Percentiles rank a stretch among this genome's conserved stretches.
Conservation (phyloP, 352 stramenopile species). For the Phytophthora palmivora region DNA sequence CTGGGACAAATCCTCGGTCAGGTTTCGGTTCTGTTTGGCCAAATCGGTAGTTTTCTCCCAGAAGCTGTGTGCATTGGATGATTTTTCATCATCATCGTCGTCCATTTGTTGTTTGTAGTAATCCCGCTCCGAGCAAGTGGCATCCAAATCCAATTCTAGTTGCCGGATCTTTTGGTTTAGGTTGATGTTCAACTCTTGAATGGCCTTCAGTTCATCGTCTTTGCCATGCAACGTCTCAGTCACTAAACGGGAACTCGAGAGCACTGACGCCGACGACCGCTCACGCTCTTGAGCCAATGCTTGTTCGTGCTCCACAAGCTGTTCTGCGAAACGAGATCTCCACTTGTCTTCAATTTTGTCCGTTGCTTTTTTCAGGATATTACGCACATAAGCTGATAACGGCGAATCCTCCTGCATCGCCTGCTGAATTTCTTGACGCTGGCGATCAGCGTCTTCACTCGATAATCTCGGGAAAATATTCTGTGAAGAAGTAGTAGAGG, state of each 20-base stretch:
- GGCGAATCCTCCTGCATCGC: constrained; percentile 69
- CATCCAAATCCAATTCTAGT: constrained; percentile 70
- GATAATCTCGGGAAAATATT: constrained; percentile 43
- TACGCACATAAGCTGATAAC: constrained; percentile 74
- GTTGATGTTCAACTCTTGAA: constrained; percentile 71
- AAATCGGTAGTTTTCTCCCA: constrained; percentile 90
- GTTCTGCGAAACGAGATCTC: constrained; percentile 75
- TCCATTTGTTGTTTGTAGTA: constrained; percentile 76
- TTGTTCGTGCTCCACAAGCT: constrained; percentile 72
- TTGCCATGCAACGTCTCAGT: constrained; percentile 80
- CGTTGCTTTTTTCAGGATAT: constrained; percentile 77
- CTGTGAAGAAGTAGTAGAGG: constrained; percentile 42
- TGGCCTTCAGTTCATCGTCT: constrained; percentile 75
- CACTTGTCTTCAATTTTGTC: constrained; percentile 88
- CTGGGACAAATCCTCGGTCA: constrained; percentile 77
- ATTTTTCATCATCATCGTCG: constrained; percentile 77
- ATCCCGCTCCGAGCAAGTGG: constrained; percentile 70
- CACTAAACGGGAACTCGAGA: constrained; percentile 72
- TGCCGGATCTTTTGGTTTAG: constrained; percentile 75
- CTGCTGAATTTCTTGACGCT: constrained; percentile 45
- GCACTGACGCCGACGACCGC: constrained; percentile 64
- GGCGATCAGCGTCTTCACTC: constrained; percentile 40
- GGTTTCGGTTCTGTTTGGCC: constrained; percentile 75
- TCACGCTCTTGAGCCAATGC: constrained; percentile 71
- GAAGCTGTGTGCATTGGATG: constrained; percentile 74